Evolutionary conservation across 2,329 filamentous ascomycete species (phyloP), one percentile per base, ranked within the genome.

Genomic region (Raffaelea deltoideospora): DNA sequence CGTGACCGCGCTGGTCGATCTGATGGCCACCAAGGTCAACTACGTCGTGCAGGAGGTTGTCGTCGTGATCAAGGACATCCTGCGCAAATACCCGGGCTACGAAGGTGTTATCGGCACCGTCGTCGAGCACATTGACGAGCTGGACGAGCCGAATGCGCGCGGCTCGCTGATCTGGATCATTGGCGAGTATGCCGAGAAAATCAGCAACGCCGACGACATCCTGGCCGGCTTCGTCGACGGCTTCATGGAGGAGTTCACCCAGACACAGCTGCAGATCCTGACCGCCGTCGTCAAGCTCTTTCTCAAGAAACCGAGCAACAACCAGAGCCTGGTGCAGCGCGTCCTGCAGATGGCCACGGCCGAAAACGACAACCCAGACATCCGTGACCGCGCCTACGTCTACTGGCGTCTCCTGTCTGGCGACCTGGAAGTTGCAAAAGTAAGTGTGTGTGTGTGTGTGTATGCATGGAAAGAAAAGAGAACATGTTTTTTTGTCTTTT

Each of bases 31-130:
- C 41, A 96, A 96, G 61, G 88, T 96, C 58, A 95, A 95, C 63
- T 98, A 98, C 53, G 90, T 98, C 34, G 90, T 98, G 10, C 90
- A 98, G 58, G 90, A 98, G 60, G 88, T 90, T 0, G 79, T 96
- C 43, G 85, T 98, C n/a, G 90, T 98, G 33, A 94, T 96, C 64
- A 96, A 94, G 63, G 90, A 98, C 47, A 96, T 98, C 43, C 80
- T 98, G 61, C 74, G 90, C 47, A 94, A 94, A 58, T 98, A 98
- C 50, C 87, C 88, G 9, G 90, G 90, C 17, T 98, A 95, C 50
- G 90, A 98, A 60, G 90, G 87, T 21, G 93, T 98, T 47, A 98
- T 98, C 48, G 88, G 88, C 3, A 93, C 86, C 1, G 69, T 98
- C 13, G 98, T 92, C 64, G 76, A 95, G 56, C 85, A 93, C 53